A percentile compares a stretch with the other conserved stretches of the same genome.
Evolutionary conservation across 2,329 filamentous ascomycete genomes (phyloP).

Genomic region (Colletotrichum siamense): DNA sequence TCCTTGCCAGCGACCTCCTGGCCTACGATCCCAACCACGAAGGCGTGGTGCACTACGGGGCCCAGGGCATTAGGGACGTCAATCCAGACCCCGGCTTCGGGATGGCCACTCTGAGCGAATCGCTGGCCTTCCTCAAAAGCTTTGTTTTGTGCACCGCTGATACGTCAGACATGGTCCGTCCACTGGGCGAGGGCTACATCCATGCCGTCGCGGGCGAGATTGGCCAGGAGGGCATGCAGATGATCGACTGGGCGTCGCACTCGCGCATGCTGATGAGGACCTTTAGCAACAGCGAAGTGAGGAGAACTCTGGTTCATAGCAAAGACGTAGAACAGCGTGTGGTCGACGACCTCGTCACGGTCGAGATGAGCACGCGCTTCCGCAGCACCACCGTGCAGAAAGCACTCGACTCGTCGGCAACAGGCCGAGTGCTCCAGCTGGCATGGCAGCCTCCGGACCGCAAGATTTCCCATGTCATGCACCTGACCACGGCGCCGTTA

Average conservation of each 20-base stretch:
- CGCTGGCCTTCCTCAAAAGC: slow-evolving; percentile 8
- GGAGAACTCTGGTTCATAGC: neutral
- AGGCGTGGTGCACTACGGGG: slow-evolving; percentile 22
- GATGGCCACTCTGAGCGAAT: slow-evolving; percentile 18
- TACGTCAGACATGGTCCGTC: slow-evolving; percentile 1
- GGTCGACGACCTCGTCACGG: slow-evolving; percentile 2
- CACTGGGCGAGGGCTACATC: slow-evolving; percentile 13
- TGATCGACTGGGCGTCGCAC: neutral
- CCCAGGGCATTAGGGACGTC: slow-evolving; percentile 15
- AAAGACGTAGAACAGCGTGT: neutral
- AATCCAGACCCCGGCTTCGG: slow-evolving; percentile 11
- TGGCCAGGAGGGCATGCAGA: slow-evolving; percentile 2
- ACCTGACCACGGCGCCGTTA: slow-evolving; percentile 10
- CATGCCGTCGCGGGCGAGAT: slow-evolving; percentile 7
- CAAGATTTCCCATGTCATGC: slow-evolving; percentile 12
- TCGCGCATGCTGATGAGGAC: neutral
- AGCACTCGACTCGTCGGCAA: neutral
- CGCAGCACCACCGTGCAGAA: neutral
- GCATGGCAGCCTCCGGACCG: slow-evolving; percentile 20
- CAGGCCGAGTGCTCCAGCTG: slow-evolving; percentile 10
- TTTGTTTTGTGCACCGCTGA: slow-evolving; percentile 8
- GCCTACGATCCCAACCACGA: slow-evolving; percentile 19
- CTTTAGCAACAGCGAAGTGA: slow-evolving; percentile 10
- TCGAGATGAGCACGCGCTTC: slow-evolving; percentile 14
- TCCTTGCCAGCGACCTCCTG: slow-evolving; percentile 23